These are phyloP conservation scores for Alternaria burnsii DNA, from an alignment of 2,329 filamentous ascomycete genomes.

Conservation along the genomic window DNA sequence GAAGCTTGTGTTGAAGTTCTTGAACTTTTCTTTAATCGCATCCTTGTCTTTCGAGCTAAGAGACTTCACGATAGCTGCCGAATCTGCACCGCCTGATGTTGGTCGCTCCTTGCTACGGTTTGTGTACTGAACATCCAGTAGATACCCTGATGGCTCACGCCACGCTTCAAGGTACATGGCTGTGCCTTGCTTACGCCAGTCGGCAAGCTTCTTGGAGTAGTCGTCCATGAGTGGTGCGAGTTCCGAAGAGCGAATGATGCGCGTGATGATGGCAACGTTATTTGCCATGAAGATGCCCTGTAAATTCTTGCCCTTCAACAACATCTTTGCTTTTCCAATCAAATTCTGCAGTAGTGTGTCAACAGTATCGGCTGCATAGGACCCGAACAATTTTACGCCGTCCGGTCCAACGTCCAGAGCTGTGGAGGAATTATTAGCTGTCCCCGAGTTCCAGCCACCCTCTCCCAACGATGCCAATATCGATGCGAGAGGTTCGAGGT, in stretches of 20 bases:
- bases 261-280: slow-evolving; percentile 82
- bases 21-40: slow-evolving; percentile 94
- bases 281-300: slow-evolving; percentile 93
- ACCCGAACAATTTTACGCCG: slow-evolving; percentile 83
- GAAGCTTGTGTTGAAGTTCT: slow-evolving; percentile 87
- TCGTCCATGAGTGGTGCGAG: slow-evolving; percentile 72
- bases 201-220: slow-evolving; percentile 74
- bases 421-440: slow-evolving; percentile 66
- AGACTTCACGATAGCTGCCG: slow-evolving; percentile 81
- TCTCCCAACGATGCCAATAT: slow-evolving; percentile 93
- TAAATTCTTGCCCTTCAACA: slow-evolving; percentile 77
- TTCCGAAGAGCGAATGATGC: slow-evolving; percentile 83
- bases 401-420: slow-evolving; percentile 87
- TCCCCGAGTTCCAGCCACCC: slow-evolving; percentile 75
- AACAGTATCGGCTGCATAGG: slow-evolving; percentile 90
- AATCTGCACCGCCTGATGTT: slow-evolving; percentile 71
- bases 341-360: slow-evolving; percentile 79
- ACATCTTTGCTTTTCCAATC: slow-evolving; percentile 73
- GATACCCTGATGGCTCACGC: slow-evolving; percentile 83
- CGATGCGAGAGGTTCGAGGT: slow-evolving; percentile 83
- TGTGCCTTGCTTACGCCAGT: slow-evolving; percentile 87
- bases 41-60: slow-evolving; percentile 92
- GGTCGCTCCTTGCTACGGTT: slow-evolving; percentile 73
- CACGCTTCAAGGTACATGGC: slow-evolving; percentile 84
- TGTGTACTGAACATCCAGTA: slow-evolving; percentile 92